Evolutionary conservation across 768 basidiomycete species (phyloP), one percentile per base, ranked within the genome.

Genomic region (Pulveroboletus sp.): DNA sequence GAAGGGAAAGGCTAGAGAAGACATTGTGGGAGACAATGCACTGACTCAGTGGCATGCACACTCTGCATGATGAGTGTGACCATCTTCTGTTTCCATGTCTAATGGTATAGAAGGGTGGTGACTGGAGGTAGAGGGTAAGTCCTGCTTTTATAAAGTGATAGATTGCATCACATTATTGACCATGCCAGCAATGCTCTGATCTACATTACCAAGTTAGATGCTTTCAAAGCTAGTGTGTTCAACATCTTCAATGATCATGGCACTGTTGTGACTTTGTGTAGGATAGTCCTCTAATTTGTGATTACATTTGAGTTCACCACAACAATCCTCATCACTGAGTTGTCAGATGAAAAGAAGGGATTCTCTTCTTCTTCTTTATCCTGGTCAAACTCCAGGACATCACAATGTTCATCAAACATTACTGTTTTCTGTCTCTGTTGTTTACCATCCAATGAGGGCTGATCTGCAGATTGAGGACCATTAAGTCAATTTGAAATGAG

Each of bases 321-420:
- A 59, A 40, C 65, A 57, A 40, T 70, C 63, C 17, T 72, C 72
- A n/a, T n/a, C n/a, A n/a, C n/a, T n/a, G n/a, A n/a, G n/a, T n/a
- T n/a, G 24, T 69, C 67, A 13, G 65, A 62, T 21, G 69, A 74
- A 60, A 72, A 63, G 41, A 79, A 79, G 3, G 75, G 70, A 47
- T 78, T 72, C 43, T 73, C 72, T 6, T 74, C 74, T 19, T 75
- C 74, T 43, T 80, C 85, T 40, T 87, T 77, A 12, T 82, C 86
- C n/a, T 76, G 70, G 48, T 88, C 84, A 62, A 89, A 90, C 60
- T 91, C 89, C 25, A 91, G 66, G 11, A 94, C 89, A 52, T 93
- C 90, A 55, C 86, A 88, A 10, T 81, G 76, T 53, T 88, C 85
- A 62, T 85, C 78, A 49, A 87, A 94, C 1, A 80, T 87, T 23